A percentile compares a stretch with the other conserved stretches of the same genome.
Evolutionary conservation across 257 asterid species (phyloP).

Genomic region (Jacaranda copaia): DNA sequence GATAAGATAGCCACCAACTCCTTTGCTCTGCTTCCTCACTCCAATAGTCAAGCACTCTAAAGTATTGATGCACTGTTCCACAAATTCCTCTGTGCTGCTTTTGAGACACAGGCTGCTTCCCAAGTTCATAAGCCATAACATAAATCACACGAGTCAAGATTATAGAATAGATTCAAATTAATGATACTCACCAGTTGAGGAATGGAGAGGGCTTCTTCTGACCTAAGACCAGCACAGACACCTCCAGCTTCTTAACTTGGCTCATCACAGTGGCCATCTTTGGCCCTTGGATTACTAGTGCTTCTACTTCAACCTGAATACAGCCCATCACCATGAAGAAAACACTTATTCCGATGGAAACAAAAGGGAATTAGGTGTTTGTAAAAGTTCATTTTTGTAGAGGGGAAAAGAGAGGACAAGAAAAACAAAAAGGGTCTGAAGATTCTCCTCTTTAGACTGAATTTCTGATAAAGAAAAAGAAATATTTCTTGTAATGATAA

Average conservation of each 20-base stretch:
- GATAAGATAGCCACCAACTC: conserved; percentile 90
- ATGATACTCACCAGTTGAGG: conserved; percentile 52
- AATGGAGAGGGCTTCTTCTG: conserved; percentile 71
- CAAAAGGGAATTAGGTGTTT: neutral
- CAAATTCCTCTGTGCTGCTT: conserved; percentile 73
- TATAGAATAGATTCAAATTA: no score
- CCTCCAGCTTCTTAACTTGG: conserved; percentile 94
- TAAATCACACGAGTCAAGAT: no score
- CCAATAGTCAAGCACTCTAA: conserved; percentile 92
- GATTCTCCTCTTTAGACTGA: conserved; percentile 2
- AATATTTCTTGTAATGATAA: conserved; percentile 33
- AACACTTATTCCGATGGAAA: neutral
- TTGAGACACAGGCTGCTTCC: conserved; percentile 60
- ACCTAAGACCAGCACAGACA: conserved; percentile 84
- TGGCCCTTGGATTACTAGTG: conserved; percentile 86
- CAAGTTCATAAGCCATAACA: neutral
- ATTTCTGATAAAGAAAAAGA: conserved; percentile 37
- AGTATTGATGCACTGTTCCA: conserved; percentile 69
- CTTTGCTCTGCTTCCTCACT: conserved; percentile 79
- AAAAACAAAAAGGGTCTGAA: conserved; percentile 23
- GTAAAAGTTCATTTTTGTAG: neutral
- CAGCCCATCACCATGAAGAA: neutral
- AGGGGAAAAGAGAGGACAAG: neutral
- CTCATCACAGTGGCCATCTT: conserved; percentile 77
- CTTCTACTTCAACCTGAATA: conserved; percentile 87